Percentiles rank a stretch among this genome's conserved stretches.
Conservation (phyloP, 1,139 yeast genomes). For the Debaryomyces sp. region DNA sequence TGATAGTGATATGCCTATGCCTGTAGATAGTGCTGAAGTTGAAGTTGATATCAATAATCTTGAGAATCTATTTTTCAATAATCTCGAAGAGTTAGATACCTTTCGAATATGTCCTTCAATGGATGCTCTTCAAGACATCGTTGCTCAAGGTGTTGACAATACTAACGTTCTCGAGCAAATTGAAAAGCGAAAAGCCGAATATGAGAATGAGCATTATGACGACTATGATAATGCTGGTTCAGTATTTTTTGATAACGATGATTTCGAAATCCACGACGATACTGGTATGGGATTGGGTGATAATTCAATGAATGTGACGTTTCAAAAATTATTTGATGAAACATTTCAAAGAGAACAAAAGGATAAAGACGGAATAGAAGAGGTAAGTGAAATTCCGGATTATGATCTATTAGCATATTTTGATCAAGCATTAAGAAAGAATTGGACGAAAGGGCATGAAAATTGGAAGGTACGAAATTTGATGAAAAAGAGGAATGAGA, state of each 20-base stretch:
- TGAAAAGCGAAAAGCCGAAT: neutral
- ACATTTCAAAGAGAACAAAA: conserved; percentile 12
- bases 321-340: conserved; percentile 27
- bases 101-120: conserved; percentile 65
- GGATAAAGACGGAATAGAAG: conserved; percentile 14
- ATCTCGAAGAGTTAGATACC: conserved; percentile 37
- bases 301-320: conserved; percentile 22
- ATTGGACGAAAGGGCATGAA: conserved; percentile 84
- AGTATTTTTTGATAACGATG: conserved; percentile 27
- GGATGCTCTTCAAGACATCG: conserved; percentile 54
- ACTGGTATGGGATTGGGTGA: conserved; percentile 17
- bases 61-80: conserved; percentile 27
- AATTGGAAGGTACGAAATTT: conserved; percentile 76
- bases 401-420: conserved; percentile 77
- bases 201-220: conserved; percentile 11
- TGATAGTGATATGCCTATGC: conserved; percentile 6
- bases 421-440: conserved; percentile 65
- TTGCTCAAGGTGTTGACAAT: conserved; percentile 52
- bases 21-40: neutral
- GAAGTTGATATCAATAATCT: conserved; percentile 12
- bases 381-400: conserved; percentile 47
- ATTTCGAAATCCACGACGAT: conserved; percentile 31
- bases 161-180: conserved; percentile 45
- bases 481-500: conserved; percentile 22
- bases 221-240: conserved; percentile 16